Evolutionary conservation across 495 filamentous ascomycete genomes (phyloP).

Genomic region (Trypethelium eluteriae): DNA sequence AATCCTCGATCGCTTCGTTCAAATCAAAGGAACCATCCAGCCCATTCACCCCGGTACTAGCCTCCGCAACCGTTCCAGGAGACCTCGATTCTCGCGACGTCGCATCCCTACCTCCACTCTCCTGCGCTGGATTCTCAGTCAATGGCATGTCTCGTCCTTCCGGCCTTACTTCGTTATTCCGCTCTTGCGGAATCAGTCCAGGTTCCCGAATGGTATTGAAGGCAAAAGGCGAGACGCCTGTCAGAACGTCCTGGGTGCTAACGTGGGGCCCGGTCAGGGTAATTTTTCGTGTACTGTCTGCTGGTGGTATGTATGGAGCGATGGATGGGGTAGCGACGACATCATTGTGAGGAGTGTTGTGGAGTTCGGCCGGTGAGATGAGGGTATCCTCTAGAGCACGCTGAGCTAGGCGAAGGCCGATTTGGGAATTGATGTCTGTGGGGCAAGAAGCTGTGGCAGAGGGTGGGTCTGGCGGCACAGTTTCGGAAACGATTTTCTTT

Average conservation of each 20-base stretch:
- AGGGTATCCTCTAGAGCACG: not conserved
- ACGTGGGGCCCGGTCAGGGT: not conserved
- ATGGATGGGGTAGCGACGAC: not conserved
- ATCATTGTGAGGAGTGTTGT: not conserved
- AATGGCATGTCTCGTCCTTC: no score
- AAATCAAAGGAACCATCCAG: not conserved
- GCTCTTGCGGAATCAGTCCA: not conserved
- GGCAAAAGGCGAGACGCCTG: not conserved
- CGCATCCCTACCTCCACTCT: not conserved
- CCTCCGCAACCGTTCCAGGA: not conserved
- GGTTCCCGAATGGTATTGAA: not conserved
- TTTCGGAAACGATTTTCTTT: not conserved
- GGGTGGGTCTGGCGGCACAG: not conserved
- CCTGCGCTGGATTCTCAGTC: not conserved
- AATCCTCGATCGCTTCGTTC: not conserved
- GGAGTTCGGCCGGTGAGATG: not conserved
- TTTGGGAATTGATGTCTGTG: not conserved
- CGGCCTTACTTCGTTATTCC: no score
- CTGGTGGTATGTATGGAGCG: not conserved
- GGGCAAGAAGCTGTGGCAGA: not conserved
- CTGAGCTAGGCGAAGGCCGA: not conserved
- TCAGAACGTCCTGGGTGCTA: not conserved
- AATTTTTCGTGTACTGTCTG: not conserved
- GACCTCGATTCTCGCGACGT: not conserved
- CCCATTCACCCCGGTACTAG: not conserved